A percentile compares a stretch with the other conserved stretches of the same genome.
phyloP scores from a whole-genome alignment of 345 rosid genomes.

The Eucalyptus polyanthemos region DNA sequence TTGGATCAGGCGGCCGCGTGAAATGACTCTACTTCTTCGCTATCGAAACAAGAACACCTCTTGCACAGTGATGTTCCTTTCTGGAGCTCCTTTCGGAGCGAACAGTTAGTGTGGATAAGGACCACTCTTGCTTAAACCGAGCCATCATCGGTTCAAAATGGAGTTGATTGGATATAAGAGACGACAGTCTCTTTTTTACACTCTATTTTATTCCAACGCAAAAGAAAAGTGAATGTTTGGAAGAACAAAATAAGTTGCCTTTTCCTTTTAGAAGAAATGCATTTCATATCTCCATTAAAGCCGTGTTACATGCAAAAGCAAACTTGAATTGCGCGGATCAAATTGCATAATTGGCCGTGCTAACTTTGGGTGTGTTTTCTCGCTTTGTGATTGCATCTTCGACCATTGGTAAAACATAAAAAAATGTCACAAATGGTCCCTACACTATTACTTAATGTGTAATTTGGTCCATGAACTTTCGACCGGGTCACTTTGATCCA shows the following conservation, averaged over 20 bases:
- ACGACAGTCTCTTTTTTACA: background rate
- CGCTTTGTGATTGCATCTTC: background rate
- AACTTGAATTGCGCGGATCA: background rate
- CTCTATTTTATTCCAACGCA: background rate
- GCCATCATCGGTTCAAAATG: background rate
- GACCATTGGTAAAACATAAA: background rate
- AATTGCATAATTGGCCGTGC: background rate
- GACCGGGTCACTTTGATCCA: no score
- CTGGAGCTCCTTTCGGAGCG: background rate
- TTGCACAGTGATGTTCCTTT: background rate
- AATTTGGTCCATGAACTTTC: no score
- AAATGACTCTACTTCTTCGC: background rate
- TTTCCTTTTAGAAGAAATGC: background rate
- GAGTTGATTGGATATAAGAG: background rate
- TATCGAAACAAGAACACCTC: background rate
- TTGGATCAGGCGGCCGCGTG: background rate
- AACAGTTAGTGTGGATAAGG: background rate
- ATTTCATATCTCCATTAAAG: background rate
- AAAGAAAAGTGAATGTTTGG: background rate
- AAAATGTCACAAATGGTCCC: no score
- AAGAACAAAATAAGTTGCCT: background rate
- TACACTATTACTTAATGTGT: no score
- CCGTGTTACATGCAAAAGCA: background rate
- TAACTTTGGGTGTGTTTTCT: background rate
- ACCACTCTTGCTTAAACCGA: background rate